Percentiles rank a stretch among this genome's conserved stretches.
phyloP scores from a whole-genome alignment of 768 basidiomycete species.

The Collybia mongolica region DNA sequence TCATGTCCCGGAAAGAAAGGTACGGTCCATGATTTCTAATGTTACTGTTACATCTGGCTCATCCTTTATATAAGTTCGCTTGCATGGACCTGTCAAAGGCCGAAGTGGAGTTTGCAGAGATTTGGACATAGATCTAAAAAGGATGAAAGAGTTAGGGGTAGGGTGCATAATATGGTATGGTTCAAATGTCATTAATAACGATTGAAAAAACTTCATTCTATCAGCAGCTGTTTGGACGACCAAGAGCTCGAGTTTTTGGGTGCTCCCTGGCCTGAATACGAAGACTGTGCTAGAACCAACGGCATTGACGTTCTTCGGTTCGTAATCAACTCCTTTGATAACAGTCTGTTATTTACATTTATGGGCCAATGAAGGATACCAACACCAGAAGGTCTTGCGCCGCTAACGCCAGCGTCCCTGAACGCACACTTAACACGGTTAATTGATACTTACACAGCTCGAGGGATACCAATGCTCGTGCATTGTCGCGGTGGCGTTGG shows the following conservation, averaged over 20 bases:
- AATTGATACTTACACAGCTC: constrained; percentile 70
- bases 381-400: constrained; percentile 87
- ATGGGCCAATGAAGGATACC: constrained; percentile 57
- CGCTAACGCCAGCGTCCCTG: constrained; percentile 52
- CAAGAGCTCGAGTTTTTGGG: constrained; percentile 83
- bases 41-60: not conserved
- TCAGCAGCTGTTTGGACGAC: constrained; percentile 77
- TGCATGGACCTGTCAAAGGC: constrained; percentile 75
- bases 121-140: constrained; percentile 67
- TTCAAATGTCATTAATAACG: not conserved
- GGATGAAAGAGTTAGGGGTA: constrained; percentile 75
- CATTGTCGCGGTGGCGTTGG: constrained; percentile 97
- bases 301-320: constrained; percentile 81
- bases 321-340: constrained; percentile 22
- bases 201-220: not conserved
- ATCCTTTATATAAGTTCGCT: constrained; percentile 47
- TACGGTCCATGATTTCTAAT: constrained; percentile 19
- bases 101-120: constrained; percentile 83
- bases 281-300: constrained; percentile 51
- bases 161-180: constrained; percentile 81
- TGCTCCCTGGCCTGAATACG: constrained; percentile 82
- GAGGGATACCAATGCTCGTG: constrained; percentile 69
- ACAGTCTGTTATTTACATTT: constrained; percentile 2
- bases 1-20: constrained; percentile 97
- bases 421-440: constrained; percentile 67